Evolutionary conservation across 768 basidiomycete species (phyloP).

Genomic region (Leccinum obscurum): DNA sequence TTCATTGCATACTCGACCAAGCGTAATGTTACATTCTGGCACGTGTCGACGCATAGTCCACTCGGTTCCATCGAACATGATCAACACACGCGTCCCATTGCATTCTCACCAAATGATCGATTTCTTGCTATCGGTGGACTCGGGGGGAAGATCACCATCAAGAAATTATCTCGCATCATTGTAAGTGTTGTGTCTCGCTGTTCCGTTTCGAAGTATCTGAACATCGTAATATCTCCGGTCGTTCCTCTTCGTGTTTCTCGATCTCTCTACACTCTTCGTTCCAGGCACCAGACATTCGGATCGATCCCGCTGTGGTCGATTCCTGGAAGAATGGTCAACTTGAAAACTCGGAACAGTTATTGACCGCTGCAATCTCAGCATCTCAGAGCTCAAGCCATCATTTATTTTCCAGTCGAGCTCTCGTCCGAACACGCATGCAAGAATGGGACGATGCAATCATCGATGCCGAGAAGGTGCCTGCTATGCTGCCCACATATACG

Average conservation of each 20-base stretch:
- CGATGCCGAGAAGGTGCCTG: not conserved
- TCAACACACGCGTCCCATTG: not conserved
- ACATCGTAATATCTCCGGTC: not conserved
- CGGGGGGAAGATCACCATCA: not conserved
- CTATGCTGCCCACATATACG: not conserved
- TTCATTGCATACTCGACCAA: not conserved
- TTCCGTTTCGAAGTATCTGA: not conserved
- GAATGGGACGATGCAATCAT: not conserved
- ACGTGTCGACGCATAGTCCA: not conserved
- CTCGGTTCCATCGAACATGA: not conserved
- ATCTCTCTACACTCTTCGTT: not conserved
- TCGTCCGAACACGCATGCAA: not conserved
- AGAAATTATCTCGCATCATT: not conserved
- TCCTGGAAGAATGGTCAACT: not conserved
- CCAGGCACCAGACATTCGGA: not conserved
- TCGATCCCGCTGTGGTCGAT: not conserved
- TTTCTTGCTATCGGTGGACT: not conserved
- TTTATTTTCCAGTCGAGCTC: slow-evolving; percentile 1
- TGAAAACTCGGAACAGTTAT: not conserved
- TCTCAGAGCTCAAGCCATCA: not conserved
- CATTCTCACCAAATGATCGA: not conserved
- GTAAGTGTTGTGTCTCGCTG: not conserved
- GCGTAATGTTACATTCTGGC: not conserved
- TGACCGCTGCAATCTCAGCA: not conserved
- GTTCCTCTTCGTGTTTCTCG: not conserved